phyloP scores from a whole-genome alignment of 208 protist genomes.

The Leishmania arabica region DNA sequence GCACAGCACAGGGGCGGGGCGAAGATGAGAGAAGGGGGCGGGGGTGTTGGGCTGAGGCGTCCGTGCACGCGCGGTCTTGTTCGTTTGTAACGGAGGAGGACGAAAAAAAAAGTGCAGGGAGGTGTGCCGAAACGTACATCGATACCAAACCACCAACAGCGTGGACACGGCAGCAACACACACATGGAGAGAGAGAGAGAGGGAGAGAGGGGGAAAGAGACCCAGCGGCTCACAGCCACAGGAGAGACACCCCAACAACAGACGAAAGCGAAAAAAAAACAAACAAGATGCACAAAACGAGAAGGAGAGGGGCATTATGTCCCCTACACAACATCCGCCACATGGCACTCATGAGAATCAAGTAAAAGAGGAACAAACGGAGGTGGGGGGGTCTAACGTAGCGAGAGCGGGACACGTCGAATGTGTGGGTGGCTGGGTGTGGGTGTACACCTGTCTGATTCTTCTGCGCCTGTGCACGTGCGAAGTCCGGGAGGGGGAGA shows the following conservation, averaged over 20 bases:
- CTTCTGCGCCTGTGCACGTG: background rate
- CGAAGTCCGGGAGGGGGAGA: background rate
- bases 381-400: background rate
- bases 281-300: background rate
- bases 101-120: background rate
- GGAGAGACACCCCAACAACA: background rate
- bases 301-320: background rate
- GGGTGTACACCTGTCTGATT: background rate
- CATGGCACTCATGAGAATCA: background rate
- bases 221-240: background rate
- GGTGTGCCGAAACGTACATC: background rate
- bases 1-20: background rate
- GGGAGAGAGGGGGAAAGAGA: background rate
- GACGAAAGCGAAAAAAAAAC: conserved; percentile 5
- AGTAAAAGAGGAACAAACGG: conserved; percentile 16
- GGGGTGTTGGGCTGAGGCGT: no score
- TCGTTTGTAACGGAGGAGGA: background rate
- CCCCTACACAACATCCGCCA: background rate
- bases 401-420: background rate
- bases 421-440: background rate
- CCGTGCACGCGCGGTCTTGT: no score
- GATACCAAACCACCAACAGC: background rate
- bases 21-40: no score
- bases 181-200: background rate
- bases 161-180: background rate